Percentiles rank a stretch among this genome's conserved stretches.
Evolutionary conservation across 768 basidiomycete species (phyloP).

Genomic region (Pulveroboletus sp.): DNA sequence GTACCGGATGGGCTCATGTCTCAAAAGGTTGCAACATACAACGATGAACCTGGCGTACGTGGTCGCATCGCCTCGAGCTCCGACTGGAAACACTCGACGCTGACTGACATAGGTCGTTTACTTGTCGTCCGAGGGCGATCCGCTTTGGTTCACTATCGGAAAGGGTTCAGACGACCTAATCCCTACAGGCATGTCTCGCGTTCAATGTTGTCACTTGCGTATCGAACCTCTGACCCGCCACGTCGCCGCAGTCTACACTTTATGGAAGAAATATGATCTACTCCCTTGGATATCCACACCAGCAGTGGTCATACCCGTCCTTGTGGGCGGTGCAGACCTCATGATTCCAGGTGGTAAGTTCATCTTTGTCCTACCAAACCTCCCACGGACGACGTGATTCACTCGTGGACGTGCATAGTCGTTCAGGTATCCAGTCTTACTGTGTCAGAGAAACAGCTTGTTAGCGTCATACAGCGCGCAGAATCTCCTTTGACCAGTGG

Average conservation of each 20-base stretch:
- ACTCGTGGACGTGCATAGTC: too few relatives aligned
- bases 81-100: background rate
- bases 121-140: slow-evolving; percentile 60
- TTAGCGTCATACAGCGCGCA: slow-evolving; percentile 55
- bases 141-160: slow-evolving; percentile 75
- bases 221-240: background rate
- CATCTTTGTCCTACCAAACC: background rate
- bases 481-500: slow-evolving; percentile 26
- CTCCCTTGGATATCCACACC: slow-evolving; percentile 73
- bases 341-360: slow-evolving; percentile 82
- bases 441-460: slow-evolving; percentile 48
- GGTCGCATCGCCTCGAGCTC: background rate
- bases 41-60: slow-evolving; percentile 60
- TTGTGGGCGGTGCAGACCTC: slow-evolving; percentile 78
- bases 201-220: background rate
- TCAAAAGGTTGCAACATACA: slow-evolving; percentile 63
- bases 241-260: slow-evolving; percentile 55
- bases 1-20: slow-evolving; percentile 72
- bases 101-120: slow-evolving; percentile 51
- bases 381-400: background rate
- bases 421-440: slow-evolving; percentile 44
- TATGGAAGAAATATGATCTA: slow-evolving; percentile 70
- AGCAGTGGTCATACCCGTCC: slow-evolving; percentile 60
- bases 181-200: slow-evolving; percentile 50
- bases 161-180: slow-evolving; percentile 65